phyloP scores from a whole-genome alignment of 768 basidiomycete genomes.

The Porphyrellus cyaneotinctus region DNA sequence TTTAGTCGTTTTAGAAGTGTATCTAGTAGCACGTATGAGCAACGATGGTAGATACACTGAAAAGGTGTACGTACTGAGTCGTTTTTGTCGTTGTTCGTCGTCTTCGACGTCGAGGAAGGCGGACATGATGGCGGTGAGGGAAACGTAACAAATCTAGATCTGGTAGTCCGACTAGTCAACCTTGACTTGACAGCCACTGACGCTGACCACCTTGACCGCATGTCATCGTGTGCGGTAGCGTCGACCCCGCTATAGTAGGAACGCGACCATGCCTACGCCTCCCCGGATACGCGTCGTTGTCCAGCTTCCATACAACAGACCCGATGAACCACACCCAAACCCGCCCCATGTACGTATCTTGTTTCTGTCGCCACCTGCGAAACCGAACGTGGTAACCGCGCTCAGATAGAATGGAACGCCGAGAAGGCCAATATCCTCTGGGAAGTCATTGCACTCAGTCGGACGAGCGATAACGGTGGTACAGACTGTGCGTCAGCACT shows the following conservation, averaged over 20 bases:
- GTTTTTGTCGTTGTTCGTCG: conserved; percentile 39
- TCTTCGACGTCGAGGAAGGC: conserved; percentile 45
- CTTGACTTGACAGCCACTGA: neutral
- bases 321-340: conserved; percentile 61
- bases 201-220: neutral
- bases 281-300: conserved; percentile 67
- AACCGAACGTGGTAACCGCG: conserved; percentile 10
- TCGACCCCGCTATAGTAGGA: neutral
- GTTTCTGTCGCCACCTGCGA: neutral
- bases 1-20: conserved; percentile 40
- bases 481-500: conserved; percentile 66
- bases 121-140: conserved; percentile 8
- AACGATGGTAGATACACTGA: neutral
- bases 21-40: conserved; percentile 28
- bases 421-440: conserved; percentile 84
- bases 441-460: conserved; percentile 80
- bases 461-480: conserved; percentile 65
- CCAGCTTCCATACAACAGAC: conserved; percentile 73
- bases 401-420: conserved; percentile 77
- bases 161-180: neutral
- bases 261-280: conserved; percentile 19
- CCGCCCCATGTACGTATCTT: conserved; percentile 59
- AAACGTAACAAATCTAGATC: neutral
- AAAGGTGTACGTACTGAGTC: conserved; percentile 35
- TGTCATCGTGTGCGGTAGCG: neutral